phyloP scores from a whole-genome alignment of 2,329 filamentous ascomycete species.

The Pyrenophora graminea region DNA sequence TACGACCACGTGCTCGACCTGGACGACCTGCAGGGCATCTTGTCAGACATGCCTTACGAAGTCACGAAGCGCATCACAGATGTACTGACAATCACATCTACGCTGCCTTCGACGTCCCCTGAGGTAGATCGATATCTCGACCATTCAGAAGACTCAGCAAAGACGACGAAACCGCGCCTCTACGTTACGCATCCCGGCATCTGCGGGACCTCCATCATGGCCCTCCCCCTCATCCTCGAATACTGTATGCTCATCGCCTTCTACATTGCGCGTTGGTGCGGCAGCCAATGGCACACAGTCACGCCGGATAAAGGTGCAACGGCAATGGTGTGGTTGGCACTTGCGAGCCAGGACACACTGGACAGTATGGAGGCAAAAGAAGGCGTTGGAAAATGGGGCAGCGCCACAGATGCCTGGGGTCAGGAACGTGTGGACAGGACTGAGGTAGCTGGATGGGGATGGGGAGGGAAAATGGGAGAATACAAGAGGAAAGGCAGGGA shows the following conservation, averaged over 20 bases:
- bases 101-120: constrained; percentile 65
- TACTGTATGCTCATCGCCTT: constrained; percentile 71
- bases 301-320: constrained; percentile 76
- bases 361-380: constrained; percentile 58
- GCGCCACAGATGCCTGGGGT: constrained; percentile 64
- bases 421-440: constrained; percentile 70
- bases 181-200: constrained; percentile 88
- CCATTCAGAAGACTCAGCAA: constrained; percentile 11
- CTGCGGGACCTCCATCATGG: constrained; percentile 79
- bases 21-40: constrained; percentile 76
- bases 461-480: constrained; percentile 61
- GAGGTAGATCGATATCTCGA: constrained; percentile 41
- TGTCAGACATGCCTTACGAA: constrained; percentile 72
- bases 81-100: constrained; percentile 73
- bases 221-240: constrained; percentile 70
- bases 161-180: constrained; percentile 59
- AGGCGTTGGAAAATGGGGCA: constrained; percentile 81
- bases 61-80: constrained; percentile 87
- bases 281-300: constrained; percentile 85
- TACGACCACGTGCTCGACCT: constrained; percentile 60
- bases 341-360: constrained; percentile 67
- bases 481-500: constrained; percentile 59
- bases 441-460: constrained; percentile 85
- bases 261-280: constrained; percentile 73
- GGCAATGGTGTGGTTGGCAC: constrained; percentile 76